A percentile compares a stretch with the other conserved stretches of the same genome.
These are phyloP conservation scores for Neurospora sp. DNA, from an alignment of 2,329 filamentous ascomycete species.

Conservation along the genomic window DNA sequence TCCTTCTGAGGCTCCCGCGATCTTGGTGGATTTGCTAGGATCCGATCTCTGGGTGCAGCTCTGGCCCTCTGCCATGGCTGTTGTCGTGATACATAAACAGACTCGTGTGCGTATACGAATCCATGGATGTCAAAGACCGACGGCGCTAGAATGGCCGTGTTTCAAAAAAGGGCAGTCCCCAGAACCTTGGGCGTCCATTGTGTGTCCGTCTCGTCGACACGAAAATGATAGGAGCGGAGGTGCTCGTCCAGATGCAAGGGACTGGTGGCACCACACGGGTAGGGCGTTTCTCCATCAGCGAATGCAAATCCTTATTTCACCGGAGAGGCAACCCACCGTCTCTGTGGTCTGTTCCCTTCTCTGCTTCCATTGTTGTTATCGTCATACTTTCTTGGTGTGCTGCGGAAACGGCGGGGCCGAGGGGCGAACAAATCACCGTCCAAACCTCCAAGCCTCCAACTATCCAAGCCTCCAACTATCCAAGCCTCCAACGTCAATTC, in stretches of 20 bases:
- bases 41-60: neutral
- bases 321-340: neutral
- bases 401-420: neutral
- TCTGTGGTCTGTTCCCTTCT: neutral
- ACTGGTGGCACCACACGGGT: conserved; percentile 7
- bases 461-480: neutral
- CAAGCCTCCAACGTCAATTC: neutral
- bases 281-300: conserved; percentile 6
- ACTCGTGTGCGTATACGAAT: neutral
- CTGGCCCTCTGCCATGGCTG: neutral
- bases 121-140: neutral
- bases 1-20: neutral
- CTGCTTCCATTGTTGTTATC: neutral
- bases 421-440: neutral
- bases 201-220: neutral
- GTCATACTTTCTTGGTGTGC: neutral
- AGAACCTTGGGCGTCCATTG: neutral
- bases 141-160: neutral
- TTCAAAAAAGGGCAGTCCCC: neutral
- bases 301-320: neutral
- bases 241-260: conserved; percentile 6
- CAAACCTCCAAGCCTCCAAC: neutral
- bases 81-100: neutral
- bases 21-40: neutral
- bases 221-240: neutral